These are phyloP conservation scores for Pseudogymnoascus sp. DNA, from an alignment of 2,329 filamentous ascomycete species.

Conservation along the genomic window DNA sequence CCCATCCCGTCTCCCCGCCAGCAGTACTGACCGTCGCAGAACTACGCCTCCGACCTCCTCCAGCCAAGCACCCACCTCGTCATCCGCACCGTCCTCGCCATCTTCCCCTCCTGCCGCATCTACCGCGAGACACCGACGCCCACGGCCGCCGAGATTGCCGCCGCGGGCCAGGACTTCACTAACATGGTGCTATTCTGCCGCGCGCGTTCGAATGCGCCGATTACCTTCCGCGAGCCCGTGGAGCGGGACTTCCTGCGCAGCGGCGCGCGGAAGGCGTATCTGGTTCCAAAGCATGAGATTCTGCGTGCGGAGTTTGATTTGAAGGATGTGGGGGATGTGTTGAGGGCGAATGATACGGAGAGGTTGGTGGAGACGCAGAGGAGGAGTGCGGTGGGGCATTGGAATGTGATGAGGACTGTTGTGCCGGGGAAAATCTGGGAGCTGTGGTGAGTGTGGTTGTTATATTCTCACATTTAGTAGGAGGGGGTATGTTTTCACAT, in stretches of 20 bases:
- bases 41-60: conserved; percentile 84
- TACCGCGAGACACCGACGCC: conserved; percentile 67
- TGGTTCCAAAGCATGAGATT: conserved; percentile 67
- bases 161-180: conserved; percentile 62
- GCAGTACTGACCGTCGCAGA: conserved; percentile 42
- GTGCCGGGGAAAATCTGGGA: conserved; percentile 76
- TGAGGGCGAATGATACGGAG: conserved; percentile 55
- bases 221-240: conserved; percentile 59
- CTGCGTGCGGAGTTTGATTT: conserved; percentile 25
- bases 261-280: conserved; percentile 56
- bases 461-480: too few species aligned
- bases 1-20: neutral
- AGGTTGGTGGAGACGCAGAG: conserved; percentile 64
- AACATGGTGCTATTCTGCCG: conserved; percentile 93
- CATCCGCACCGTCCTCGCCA: conserved; percentile 68
- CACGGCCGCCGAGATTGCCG: conserved; percentile 38
- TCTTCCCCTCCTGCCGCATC: conserved; percentile 85
- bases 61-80: conserved; percentile 70
- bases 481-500: neutral
- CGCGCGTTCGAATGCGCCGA: conserved; percentile 32
- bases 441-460: conserved; percentile 53
- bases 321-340: conserved; percentile 35
- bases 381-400: conserved; percentile 73
- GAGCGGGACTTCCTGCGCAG: conserved; percentile 64
- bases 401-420: conserved; percentile 83